phyloP scores from a whole-genome alignment of 1,284 basidiomycete genomes.

The Irpex sp. region DNA sequence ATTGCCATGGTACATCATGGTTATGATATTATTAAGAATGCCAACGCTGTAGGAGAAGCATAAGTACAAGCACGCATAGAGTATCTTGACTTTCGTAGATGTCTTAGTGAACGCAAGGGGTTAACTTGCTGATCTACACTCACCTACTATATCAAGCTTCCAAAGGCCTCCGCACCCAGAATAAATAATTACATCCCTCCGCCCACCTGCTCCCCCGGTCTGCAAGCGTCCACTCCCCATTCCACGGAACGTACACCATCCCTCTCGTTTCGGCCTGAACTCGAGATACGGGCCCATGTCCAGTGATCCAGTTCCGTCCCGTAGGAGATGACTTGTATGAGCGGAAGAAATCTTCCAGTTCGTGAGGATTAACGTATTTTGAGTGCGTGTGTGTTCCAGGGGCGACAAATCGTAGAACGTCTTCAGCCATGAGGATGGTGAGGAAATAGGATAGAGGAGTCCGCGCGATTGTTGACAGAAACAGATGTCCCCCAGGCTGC shows the following conservation, averaged over 20 bases:
- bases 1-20: no score
- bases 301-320: slow-evolving; percentile 39
- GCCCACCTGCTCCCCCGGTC: slow-evolving; percentile 53
- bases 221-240: slow-evolving; percentile 69
- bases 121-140: background rate
- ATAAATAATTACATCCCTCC: slow-evolving; percentile 76
- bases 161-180: slow-evolving; percentile 71
- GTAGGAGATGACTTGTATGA: slow-evolving; percentile 42
- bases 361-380: slow-evolving; percentile 88
- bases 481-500: slow-evolving; percentile 92
- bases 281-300: slow-evolving; percentile 45
- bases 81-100: no score
- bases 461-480: slow-evolving; percentile 95
- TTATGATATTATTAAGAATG: no score
- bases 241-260: slow-evolving; percentile 79
- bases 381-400: slow-evolving; percentile 90
- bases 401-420: slow-evolving; percentile 78
- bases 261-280: slow-evolving; percentile 80
- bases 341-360: slow-evolving; percentile 85
- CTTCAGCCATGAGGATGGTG: slow-evolving; percentile 90
- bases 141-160: slow-evolving; percentile 8
- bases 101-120: no score
- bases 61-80: no score
- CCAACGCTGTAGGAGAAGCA: no score
- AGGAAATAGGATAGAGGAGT: slow-evolving; percentile 88